Base-by-base conservation (phyloP, 2,329 filamentous ascomycete species). In the Aspergillus versicolor region DNA sequence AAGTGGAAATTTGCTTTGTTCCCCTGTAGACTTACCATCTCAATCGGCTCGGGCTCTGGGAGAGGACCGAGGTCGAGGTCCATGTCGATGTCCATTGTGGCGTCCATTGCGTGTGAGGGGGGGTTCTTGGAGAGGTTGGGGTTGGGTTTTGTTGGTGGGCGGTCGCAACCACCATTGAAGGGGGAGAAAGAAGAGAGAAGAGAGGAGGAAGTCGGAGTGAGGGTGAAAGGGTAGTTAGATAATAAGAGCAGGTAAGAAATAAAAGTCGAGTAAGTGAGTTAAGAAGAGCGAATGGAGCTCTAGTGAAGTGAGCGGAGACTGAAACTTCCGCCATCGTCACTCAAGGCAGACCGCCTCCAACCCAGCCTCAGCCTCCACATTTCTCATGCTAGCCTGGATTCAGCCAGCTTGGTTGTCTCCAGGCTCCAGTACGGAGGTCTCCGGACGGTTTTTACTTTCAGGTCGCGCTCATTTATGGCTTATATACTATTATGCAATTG, bases 11-110 rank as follows among this genome's bases (percentile, higher is more conserved):
- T 30, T 22, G 24, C 42, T 17, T 7, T 13, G 38, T n/a, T 21
- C 21, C 17, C 30, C 12, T 43, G 27, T 37, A 32, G 13, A 59
- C 72, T 68, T 61, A 74, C 73, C 21, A 63, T 61, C 47, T 72
- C 67, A 55, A 74, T 72, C 42, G 52, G 54, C 37, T 76, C 72
- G 22, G 68, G 65, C 12, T 76, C 75, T 8, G 75, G 79, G 34
- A 82, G 79, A 3, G 80, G 74, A 37, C 80, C 81, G 32, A 82
- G 68, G 63, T 82, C 81, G 63, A 90, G 79, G 66, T 87, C 88
- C 86, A 91, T 89, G 62, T 90, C 88, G 55, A 91, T 86, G 73
- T 91, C 88, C 87, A 90, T 80, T 57, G 65, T 65, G 37, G 63
- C 62, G 51, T 75, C 71, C 60, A 69, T 72, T 41, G 62, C 51